Base-by-base conservation (phyloP, 352 stramenopile genomes). In the Pythium aphanidermatum region DNA sequence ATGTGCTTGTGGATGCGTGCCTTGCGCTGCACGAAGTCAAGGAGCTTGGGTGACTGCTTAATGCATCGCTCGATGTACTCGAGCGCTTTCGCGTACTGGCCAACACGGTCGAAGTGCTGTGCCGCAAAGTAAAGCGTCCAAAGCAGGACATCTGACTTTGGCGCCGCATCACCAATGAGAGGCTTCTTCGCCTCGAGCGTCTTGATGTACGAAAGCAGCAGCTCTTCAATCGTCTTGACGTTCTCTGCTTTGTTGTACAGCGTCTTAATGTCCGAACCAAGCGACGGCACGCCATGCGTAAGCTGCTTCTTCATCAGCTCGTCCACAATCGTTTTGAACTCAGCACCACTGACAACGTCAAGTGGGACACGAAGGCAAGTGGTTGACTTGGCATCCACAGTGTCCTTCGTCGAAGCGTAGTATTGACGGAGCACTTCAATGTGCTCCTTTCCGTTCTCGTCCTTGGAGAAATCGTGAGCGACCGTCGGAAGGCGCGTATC, bases 1-100 rank as follows among this genome's bases (percentile, higher is more conserved):
- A 78, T 86, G 46, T 95, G 76, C 75, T 98, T 98, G 25, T 98
- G 73, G 41, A 99, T 78, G 30, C 86, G 69, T 0, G 73, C 94
- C 65, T 98, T 98, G 23, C 92, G 70, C 63, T 97, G 86, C 65
- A 95, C 95, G 27, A 98, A 90, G 63, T 99, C 96, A 5, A 98
- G 70, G 35, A 70, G 67, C 14, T 68, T 95, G 11, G 95, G 88
- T 23, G 87, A 87, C 44, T 98, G 89, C 37, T 79, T 74, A 26
- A 98, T 93, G 64, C 89, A 98, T 62, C 94, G 79, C 7, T 98
- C 91, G 45, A 98, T 85, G 26, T 88, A 74, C 40, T 72, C 60
- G 23, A 98, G 71, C 1, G 85, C 96, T 60, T 95, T 84, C 0
- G 57, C 37, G 40, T 96, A 76, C 52, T 97, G 72, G 5, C 78